Evolutionary conservation across 768 basidiomycete species (phyloP).

Genomic region (Suillus subluteus): DNA sequence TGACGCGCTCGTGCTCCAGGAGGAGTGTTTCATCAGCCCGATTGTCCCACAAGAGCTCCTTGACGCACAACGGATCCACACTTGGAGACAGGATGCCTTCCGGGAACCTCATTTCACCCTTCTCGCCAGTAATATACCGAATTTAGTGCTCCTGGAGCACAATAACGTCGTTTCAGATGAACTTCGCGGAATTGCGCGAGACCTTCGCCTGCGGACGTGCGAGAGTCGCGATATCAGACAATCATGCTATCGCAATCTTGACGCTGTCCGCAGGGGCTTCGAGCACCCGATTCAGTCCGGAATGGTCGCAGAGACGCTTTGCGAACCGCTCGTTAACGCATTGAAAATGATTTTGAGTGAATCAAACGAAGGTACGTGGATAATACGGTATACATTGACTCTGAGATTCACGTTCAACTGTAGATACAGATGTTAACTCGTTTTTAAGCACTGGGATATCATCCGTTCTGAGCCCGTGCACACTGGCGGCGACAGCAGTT

Average conservation of each 20-base stretch:
- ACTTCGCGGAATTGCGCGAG: slow-evolving; percentile 50
- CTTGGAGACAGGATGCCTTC: slow-evolving; percentile 71
- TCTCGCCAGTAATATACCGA: slow-evolving; percentile 66
- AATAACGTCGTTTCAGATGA: slow-evolving; percentile 54
- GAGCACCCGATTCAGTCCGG: slow-evolving; percentile 61
- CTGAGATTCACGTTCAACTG: slow-evolving; percentile 15
- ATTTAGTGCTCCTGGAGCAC: slow-evolving; percentile 72
- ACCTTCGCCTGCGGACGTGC: slow-evolving; percentile 63
- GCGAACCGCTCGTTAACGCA: slow-evolving; percentile 67
- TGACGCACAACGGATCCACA: slow-evolving; percentile 70
- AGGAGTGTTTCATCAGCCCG: slow-evolving; percentile 46
- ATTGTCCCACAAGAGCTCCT: slow-evolving; percentile 53
- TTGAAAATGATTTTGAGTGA: slow-evolving; percentile 70
- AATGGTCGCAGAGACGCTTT: slow-evolving; percentile 50
- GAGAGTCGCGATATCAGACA: slow-evolving; percentile 70
- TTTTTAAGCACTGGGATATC: slow-evolving; percentile 65
- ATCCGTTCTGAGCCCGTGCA: slow-evolving; percentile 80
- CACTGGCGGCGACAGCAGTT: slow-evolving; percentile 78
- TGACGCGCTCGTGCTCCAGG: slow-evolving; percentile 57
- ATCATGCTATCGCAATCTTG: slow-evolving; percentile 76
- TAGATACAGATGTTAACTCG: slow-evolving; percentile 47
- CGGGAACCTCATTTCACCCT: slow-evolving; percentile 64
- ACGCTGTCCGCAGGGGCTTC: slow-evolving; percentile 69
- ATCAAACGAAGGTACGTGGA: slow-evolving; percentile 52
- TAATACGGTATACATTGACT: not conserved